Evolutionary conservation across 2,329 filamentous ascomycete genomes (phyloP).

Genomic region (Nigrograna mackinnonii): DNA sequence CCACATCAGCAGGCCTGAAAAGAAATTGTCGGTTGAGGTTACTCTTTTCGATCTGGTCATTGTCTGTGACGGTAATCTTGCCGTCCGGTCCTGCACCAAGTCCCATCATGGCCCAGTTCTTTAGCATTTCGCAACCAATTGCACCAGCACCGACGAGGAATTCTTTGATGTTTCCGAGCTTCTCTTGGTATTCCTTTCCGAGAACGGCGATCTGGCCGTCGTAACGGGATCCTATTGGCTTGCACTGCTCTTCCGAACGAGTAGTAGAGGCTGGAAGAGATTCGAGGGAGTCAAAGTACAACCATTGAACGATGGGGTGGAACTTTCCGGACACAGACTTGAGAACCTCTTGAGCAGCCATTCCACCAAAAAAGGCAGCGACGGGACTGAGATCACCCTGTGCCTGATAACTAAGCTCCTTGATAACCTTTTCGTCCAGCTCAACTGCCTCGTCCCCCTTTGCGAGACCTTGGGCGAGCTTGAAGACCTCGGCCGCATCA

Average conservation of each 20-base stretch:
- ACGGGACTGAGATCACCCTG: constrained; percentile 88
- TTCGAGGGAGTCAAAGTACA: constrained; percentile 98
- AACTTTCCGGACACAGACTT: constrained; percentile 99
- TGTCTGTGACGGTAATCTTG: constrained; percentile 91
- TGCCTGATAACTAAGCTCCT: constrained; percentile 93
- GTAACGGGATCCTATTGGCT: constrained; percentile 82
- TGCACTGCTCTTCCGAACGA: constrained; percentile 85
- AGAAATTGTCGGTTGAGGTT: constrained; percentile 97
- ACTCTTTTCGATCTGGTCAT: constrained; percentile 98
- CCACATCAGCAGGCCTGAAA: constrained; percentile 91
- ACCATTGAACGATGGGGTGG: constrained; percentile 90
- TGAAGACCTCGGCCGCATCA: constrained; percentile 79
- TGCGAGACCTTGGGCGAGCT: constrained; percentile 74
- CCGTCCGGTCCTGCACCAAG: constrained; percentile 86
- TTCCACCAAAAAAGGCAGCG: constrained; percentile 92
- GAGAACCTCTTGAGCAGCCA: constrained; percentile 90
- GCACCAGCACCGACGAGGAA: constrained; percentile 96
- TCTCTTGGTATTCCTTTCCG: constrained; percentile 90
- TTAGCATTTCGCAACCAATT: constrained; percentile 98
- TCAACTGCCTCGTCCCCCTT: constrained; percentile 73
- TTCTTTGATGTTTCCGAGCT: constrained; percentile 85
- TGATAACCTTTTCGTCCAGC: constrained; percentile 88
- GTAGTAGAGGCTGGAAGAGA: constrained; percentile 77
- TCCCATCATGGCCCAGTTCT: constrained; percentile 99
- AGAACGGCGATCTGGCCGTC: constrained; percentile 98